A percentile compares a stretch with the other conserved stretches of the same genome.
phyloP scores from a whole-genome alignment of 805 yeast genomes.

The Kuraishia ogatae region DNA sequence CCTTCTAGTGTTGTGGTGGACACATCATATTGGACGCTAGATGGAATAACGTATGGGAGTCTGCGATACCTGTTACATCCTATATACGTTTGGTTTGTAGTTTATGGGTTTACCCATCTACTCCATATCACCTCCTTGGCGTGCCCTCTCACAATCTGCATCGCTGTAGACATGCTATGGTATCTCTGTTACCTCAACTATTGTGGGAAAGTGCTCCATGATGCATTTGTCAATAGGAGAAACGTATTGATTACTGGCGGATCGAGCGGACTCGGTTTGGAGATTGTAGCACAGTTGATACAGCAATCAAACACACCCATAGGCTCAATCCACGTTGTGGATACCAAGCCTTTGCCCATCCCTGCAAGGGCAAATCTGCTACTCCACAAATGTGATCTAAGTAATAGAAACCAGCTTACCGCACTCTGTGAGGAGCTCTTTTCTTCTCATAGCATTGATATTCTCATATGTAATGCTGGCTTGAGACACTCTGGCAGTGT shows the following conservation, averaged over 20 bases:
- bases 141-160: background rate
- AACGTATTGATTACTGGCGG: conserved; percentile 43
- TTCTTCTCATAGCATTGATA: conserved; percentile 16
- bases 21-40: background rate
- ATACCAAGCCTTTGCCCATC: background rate
- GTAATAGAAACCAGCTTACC: conserved; percentile 4
- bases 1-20: background rate
- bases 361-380: background rate
- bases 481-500: conserved; percentile 27
- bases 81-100: background rate
- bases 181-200: background rate
- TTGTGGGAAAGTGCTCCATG: background rate
- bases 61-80: background rate
- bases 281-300: conserved; percentile 22
- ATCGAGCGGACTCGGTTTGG: conserved; percentile 38
- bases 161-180: background rate
- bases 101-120: background rate
- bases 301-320: background rate
- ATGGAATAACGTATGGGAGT: background rate
- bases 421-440: conserved; percentile 18
- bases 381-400: conserved; percentile 15
- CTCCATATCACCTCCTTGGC: background rate
- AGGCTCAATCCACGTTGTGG: background rate
- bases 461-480: conserved; percentile 43
- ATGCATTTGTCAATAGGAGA: background rate